Base-by-base conservation (phyloP, 768 basidiomycete genomes). In the Gloeophyllum trabeum region DNA sequence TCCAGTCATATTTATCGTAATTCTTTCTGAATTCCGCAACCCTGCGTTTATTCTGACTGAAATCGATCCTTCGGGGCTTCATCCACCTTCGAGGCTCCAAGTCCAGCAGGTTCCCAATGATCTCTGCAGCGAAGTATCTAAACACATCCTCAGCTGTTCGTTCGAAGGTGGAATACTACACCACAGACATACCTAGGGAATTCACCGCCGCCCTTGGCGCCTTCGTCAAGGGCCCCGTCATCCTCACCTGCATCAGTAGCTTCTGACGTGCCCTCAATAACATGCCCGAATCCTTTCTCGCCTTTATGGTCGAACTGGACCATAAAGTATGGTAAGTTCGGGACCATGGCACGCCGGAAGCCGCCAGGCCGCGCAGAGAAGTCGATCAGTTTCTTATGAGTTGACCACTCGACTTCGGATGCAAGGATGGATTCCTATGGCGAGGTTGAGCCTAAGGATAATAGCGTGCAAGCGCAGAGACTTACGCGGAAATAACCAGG, bases 221-320 rank as follows among this genome's bases (percentile, higher is more conserved):
- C 90, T 56, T 91, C 91, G 48, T 86, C 84, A 24, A 83, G 59
- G 19, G 72, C 79, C 34, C 70, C 73, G 21, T 71, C 73, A 46
- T 80, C 78, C 13, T 80, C 76, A 23, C 77, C 82, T 14, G 70
- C 66, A 6, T 64, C 74, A 0, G 71, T 65, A 2, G 71, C 73
- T 26, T 86, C 80, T 20, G 71, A 76, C 0, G 77, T 75, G 1
- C 96, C 96, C 59, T 99, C 96, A 46, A 99, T 96, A 47, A 99
- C 88, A 61, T 99, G 96, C 0, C 96, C 96, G 56, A 91, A 99
- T 2, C 96, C 96, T 54, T 89, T 91, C 61, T 97, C 92, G 20
- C 96, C 92, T 54, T 93, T 97, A 61, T 98, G 72, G 61, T 99
- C 96, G 60, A 94, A 99, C 52, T 94, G 92, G 5, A 98, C 87